These are phyloP conservation scores for Leccinum pachyderme DNA, from an alignment of 1,284 basidiomycete genomes.

Conservation along the genomic window DNA sequence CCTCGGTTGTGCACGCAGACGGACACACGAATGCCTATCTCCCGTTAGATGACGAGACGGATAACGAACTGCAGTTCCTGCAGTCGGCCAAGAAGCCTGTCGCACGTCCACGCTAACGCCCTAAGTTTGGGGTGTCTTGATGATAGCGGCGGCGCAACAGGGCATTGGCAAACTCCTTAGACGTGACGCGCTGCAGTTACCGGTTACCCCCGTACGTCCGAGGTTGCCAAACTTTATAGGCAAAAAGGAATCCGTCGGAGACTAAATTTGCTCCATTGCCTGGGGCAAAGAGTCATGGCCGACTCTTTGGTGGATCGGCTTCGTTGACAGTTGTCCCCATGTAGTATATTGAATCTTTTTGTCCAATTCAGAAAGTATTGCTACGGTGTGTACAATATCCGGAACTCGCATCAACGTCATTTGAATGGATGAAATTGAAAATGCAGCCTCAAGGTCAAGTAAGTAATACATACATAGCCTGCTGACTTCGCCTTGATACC, in stretches of 20 bases:
- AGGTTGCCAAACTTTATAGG: conserved; percentile 6
- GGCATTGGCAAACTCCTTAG: neutral
- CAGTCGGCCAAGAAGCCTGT: neutral
- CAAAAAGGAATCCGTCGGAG: conserved; percentile 11
- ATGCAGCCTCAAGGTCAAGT: neutral
- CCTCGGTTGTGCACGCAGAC: neutral
- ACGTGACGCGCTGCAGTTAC: neutral
- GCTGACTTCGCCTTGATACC: neutral
- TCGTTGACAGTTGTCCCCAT: conserved; percentile 8
- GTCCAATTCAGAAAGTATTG: conserved; percentile 3
- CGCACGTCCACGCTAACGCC: neutral
- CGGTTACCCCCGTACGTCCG: neutral
- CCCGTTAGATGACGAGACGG: neutral
- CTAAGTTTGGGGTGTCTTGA: neutral
- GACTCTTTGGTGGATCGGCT: conserved; percentile 5
- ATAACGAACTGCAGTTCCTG: conserved; percentile 5
- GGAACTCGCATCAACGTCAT: neutral
- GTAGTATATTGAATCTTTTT: conserved; percentile 7
- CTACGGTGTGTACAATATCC: neutral
- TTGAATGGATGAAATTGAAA: neutral
- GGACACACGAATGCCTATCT: neutral
- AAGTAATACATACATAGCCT: neutral
- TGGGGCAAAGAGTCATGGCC: conserved; percentile 7
- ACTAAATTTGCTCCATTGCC: conserved; percentile 2
- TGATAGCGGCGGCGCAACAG: conserved; percentile 3